Base-by-base conservation (phyloP, 257 asterid species). In the Lycium barbarum region DNA sequence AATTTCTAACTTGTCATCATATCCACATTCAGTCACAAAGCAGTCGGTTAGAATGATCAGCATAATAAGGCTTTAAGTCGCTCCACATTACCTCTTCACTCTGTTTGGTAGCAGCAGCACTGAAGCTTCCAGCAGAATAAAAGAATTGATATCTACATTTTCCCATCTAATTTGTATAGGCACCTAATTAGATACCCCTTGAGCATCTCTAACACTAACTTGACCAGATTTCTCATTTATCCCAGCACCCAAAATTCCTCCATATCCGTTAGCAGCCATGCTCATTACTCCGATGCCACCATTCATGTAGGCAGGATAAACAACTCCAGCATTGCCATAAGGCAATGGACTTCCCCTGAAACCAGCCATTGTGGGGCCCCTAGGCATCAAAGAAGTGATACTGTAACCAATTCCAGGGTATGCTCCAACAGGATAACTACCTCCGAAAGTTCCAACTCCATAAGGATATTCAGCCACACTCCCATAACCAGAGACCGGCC, bases 381-480 rank as follows among this genome's bases (percentile, higher is more conserved):
- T 87, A 10, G 95, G 90, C 47, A 85, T 88, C 51, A 91, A 78
- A 36, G 97, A 88, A 55, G 92, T 35, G 40, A 90, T 81, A 38
- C 95, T 97, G 70, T 91, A 94, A 86, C 91, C 88, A 82, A 91
- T 83, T 65, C 95, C 98, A 57, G 90, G 87, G 58, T 92, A 94
- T 76, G 90, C 93, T 76, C 92, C 96, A 10, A 88, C 80, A n/a
- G 91, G 93, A 72, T 90, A 92, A 71, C 90, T 86, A 38, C 93
- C 90, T 8, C 93, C 87, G 35, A 87, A 87, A 40, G 90, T 82
- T 40, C 92, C 92, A 85, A 90, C 82, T 79, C 94, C 98, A 79
- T 89, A 93, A 1, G 95, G 90, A 79, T 94, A 94, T 26, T 93
- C 93, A 1, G 90, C 66, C 22, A 89, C 85, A 83, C 89, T 88